Conservation (phyloP, 192 early-diverging fungal species). For the Dispira parvispora region DNA sequence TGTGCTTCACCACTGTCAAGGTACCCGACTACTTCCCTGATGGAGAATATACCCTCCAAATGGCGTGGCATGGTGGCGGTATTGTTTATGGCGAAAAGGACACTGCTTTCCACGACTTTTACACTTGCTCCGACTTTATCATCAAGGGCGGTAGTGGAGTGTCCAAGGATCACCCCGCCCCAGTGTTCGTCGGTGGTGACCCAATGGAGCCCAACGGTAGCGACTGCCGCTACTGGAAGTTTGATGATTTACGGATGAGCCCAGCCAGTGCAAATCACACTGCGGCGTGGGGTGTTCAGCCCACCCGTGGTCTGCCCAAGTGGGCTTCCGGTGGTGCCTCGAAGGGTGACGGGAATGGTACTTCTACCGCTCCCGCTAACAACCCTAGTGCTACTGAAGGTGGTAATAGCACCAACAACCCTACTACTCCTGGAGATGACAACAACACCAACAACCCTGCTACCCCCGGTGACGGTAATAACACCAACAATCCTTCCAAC, state of each 20-base stretch:
- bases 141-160: conserved; percentile 27
- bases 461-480: no score
- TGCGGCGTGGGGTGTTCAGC: no score
- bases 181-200: conserved; percentile 32
- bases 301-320: no score
- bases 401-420: no score
- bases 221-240: conserved; percentile 47
- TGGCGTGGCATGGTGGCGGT: conserved; percentile 45
- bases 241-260: conserved; percentile 18
- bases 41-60: conserved; percentile 34
- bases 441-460: no score
- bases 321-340: no score
- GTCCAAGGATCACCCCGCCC: conserved; percentile 14
- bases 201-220: conserved; percentile 31
- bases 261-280: no score
- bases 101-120: conserved; percentile 42
- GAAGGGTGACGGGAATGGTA: no score
- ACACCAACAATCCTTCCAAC: no score
- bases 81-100: conserved; percentile 36
- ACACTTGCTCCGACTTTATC: conserved; percentile 33
- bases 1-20: conserved; percentile 31
- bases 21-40: conserved; percentile 33
- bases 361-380: no score
- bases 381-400: no score
- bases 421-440: no score